Base-by-base conservation (phyloP, 2,329 filamentous ascomycete genomes). In the Pyrenophora tritici-repentis region DNA sequence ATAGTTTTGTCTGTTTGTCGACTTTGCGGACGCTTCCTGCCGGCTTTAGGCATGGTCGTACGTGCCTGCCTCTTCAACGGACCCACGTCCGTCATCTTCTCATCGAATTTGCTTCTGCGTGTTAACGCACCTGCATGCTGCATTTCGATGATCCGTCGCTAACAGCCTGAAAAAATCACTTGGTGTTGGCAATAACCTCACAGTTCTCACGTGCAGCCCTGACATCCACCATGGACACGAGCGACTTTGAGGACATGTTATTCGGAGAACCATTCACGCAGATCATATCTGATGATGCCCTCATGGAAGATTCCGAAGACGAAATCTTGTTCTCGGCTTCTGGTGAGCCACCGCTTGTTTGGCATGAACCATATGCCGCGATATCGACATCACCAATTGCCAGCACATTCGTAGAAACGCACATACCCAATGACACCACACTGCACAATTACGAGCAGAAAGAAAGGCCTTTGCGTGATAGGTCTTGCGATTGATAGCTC, bases 241-340 rank as follows among this genome's bases (percentile, higher is more conserved):
- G 53, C n/a, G 51, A 55, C 22, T 34, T 58, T 31, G 64, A 74
- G 7, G 67, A 72, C 34, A 65, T 71, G 45, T 62, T 75, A 4
- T 70, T 73, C 41, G 58, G 55, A 14, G 35, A 43, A 6, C 37
- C 45, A 20, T 54, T 52, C 10, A 62, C 62, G 1, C 63, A 67
- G 17, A 53, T 51, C 7, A 50, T 47, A n/a, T 18, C 56, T 6
- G 58, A 59, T 3, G 53, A 58, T 29, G 6, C 35, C 17, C 47
- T 53, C 38, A 45, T 58, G 9, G 44, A 67, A 34, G 43, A 47
- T 0, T 61, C 53, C 5, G 55, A 63, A 6, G 62, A 66, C 4
- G 62, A 69, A 1, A 58, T 71, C 14, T 55, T 70, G 7, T 62
- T 67, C 9, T 26, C 46, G 14, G 22, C 18, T 24, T 37, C 38